phyloP scores from a whole-genome alignment of 2,329 filamentous ascomycete species.

The Teratosphaeria viscida region DNA sequence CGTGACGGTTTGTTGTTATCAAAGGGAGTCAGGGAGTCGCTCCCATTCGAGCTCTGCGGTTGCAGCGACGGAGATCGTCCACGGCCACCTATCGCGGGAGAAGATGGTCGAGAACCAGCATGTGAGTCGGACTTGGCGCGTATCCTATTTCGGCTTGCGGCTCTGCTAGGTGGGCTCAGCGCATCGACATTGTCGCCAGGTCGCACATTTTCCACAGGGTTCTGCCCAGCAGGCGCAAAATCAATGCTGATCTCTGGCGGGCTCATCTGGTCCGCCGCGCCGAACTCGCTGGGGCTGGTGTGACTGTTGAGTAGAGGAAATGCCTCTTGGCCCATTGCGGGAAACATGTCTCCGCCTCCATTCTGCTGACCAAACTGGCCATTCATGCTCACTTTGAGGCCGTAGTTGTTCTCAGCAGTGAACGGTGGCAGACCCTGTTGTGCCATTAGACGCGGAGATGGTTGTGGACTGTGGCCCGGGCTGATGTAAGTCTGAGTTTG shows the following conservation, averaged over 20 bases:
- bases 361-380: constrained; percentile 37
- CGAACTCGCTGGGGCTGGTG: constrained; percentile 47
- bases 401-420: constrained; percentile 34
- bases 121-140: constrained; percentile 52
- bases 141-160: constrained; percentile 43
- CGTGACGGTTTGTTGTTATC: constrained; percentile 29
- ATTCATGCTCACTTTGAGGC: constrained; percentile 36
- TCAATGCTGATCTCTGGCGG: constrained; percentile 95
- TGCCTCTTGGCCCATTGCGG: constrained; percentile 35
- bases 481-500: constrained; percentile 36
- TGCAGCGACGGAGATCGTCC: constrained; percentile 27
- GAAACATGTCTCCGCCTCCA: constrained; percentile 43
- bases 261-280: constrained; percentile 64
- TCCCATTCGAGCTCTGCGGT: constrained; percentile 12
- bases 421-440: constrained; percentile 42
- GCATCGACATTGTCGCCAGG: constrained; percentile 57
- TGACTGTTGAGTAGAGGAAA: constrained; percentile 39
- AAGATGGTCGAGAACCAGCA: constrained; percentile 37
- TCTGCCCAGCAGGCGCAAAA: constrained; percentile 62
- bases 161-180: constrained; percentile 57
- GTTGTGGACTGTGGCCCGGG: constrained; percentile 62
- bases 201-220: constrained; percentile 32
- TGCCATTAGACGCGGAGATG: constrained; percentile 56
- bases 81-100: constrained; percentile 26
- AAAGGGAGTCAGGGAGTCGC: constrained; percentile 33